Base-by-base conservation (phyloP, 768 basidiomycete genomes). In the Dendrothele bispora region DNA sequence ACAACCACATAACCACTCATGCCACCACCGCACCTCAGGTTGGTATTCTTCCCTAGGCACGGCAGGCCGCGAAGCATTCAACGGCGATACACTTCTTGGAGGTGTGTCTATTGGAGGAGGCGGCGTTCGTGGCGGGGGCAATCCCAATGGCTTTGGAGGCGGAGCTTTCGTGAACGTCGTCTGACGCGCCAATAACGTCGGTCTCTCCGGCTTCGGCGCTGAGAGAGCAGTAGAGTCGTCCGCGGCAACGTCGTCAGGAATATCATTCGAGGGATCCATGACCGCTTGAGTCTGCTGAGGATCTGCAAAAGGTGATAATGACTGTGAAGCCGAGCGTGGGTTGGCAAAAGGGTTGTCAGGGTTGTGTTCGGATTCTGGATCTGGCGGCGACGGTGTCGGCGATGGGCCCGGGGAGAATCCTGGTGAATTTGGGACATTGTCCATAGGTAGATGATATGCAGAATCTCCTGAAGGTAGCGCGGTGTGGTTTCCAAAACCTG, bases 1-100 rank as follows among this genome's bases (percentile, higher is more conserved):
- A 54, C 87, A 88, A 11, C 88, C 88, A 62, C 88, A 91, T 51
- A 91, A 62, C 87, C 88, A 89, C 26, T 91, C 88, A 60, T 88
- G 88, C 88, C 88, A 91, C 88, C 88, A 91, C 51, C 78, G 68
- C 4, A 73, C 70, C 41, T 73, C 68, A 35, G 65, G 67, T 22
- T 53, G 59, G 29, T 64, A 67, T 7, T 68, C 67, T 5, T 62
- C 59, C 64, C 55, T 17, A 4, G 53, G 49, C 17, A 61, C 49
- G 28, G n/a, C n/a, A n/a, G 55, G 45, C 8, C 49, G 54, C 3
- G 59, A 50, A 14, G 59, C 21, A 11, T 55, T 55, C n/a, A 65
- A 61, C 62, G 35, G 59, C 50, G 38, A 68, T 51, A 46, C 52
- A 2, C 71, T 63, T n/a, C 64, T 66, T 12, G 73, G 74, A 4